Evolutionary conservation across 257 asterid species (phyloP), one percentile per base, ranked within the genome.

Genomic region (Petunia secreta): DNA sequence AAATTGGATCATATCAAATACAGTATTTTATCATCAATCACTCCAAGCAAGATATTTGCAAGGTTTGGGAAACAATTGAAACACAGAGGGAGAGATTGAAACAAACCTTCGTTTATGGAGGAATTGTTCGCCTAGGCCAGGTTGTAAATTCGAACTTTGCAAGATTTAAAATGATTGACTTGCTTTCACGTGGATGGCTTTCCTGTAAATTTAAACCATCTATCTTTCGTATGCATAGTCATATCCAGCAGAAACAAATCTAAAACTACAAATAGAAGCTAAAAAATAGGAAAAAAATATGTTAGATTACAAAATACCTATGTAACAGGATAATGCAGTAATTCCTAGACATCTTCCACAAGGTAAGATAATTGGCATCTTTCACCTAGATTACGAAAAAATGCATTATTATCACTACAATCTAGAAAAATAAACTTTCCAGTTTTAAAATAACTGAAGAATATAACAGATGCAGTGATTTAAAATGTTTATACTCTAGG

Each of bases 311-410:
- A 77, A 83, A 73, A 57, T 87, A 91, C 98, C 92, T 92, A 83
- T 76, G 92, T 87, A 77, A 92, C 83, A 44, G 98, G 98, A 87
- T 92, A 94, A 83, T 87, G 84, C 85, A 94, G 90, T 58, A 94
- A 83, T 67, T 91, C 93, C 9, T 92, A 90, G 63, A 97, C 98
- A 71, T 69, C 82, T 78, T 94, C 96, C 25, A 25, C 85, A 92
- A 77, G 55, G 97, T 91, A 80, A 94, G 77, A 77, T 93, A 88
- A 73, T 81, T 68, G 50, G 83, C 86, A 66, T 92, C 90, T 87
- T 91, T 90, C 78, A 87, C 86, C 96, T 90, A 82, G 77, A 58
- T 75, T 48, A 9, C 25, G 25, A 25, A 25, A 25, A 25, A 25
- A 25, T 25, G 25, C 0, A 25, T 25, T 25, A 25, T 25, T 25